Evolutionary conservation across 164 flowering plant species (phyloP).

Genomic region (Protea cynaroides): DNA sequence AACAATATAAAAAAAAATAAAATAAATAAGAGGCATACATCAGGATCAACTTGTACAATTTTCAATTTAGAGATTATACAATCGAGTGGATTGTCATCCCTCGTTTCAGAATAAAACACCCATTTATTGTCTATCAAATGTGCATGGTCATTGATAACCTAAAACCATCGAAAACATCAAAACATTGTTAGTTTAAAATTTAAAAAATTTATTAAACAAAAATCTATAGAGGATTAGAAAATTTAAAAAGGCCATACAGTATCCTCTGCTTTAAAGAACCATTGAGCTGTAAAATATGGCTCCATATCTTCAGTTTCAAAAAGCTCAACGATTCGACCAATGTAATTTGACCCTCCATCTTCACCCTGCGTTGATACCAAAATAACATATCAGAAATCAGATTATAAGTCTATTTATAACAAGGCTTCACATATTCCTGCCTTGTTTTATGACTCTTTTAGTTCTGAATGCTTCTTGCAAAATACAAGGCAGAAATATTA

Average conservation of each 20-base stretch:
- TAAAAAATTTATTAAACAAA: too few species aligned
- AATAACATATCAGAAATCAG: too few species aligned
- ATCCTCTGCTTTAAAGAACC: conserved; percentile 69
- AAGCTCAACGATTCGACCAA: conserved; percentile 61
- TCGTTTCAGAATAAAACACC: conserved; percentile 56
- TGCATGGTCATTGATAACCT: too few species aligned
- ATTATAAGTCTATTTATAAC: too few species aligned
- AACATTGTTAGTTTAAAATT: background rate
- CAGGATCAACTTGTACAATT: conserved; percentile 27
- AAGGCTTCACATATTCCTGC: too few species aligned
- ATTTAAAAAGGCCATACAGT: conserved; percentile 39
- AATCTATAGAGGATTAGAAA: too few species aligned
- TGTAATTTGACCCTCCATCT: conserved; percentile 34
- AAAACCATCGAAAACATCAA: background rate
- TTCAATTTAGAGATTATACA: conserved; percentile 48
- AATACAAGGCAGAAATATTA: too few species aligned
- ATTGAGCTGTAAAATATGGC: conserved; percentile 51
- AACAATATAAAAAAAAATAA: background rate
- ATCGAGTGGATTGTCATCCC: conserved; percentile 54
- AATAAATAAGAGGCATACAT: conserved; percentile 22
- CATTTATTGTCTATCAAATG: too few species aligned
- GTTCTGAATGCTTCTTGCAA: too few species aligned
- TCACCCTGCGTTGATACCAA: conserved; percentile 44
- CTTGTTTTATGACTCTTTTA: too few species aligned
- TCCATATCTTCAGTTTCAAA: conserved; percentile 45